These are phyloP conservation scores for Williopsis jadinii DNA, from an alignment of 1,139 yeast genomes.

Conservation along the genomic window DNA sequence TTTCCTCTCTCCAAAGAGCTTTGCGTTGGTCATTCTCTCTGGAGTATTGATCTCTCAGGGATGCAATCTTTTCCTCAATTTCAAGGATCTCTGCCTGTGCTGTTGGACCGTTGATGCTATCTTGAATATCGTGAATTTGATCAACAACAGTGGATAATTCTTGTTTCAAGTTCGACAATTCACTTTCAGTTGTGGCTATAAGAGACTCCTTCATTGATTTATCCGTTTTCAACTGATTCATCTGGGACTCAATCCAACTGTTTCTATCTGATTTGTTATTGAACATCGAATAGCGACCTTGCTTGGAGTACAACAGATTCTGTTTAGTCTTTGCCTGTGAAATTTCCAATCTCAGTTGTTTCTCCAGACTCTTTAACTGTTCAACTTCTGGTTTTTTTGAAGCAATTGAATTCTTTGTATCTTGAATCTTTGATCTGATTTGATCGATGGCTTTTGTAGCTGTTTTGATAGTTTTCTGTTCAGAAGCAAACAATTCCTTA, in stretches of 20 bases:
- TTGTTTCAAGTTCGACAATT: constrained; percentile 2
- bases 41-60: constrained; percentile 35
- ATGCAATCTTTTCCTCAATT: constrained; percentile 24
- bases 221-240: constrained; percentile 29
- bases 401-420: constrained; percentile 35
- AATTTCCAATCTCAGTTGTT: constrained; percentile 33
- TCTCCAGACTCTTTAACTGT: constrained; percentile 36
- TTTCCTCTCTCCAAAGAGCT: constrained; percentile 74
- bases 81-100: constrained; percentile 27
- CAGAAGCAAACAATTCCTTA: constrained; percentile 23
- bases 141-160: constrained; percentile 20
- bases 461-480: constrained; percentile 20
- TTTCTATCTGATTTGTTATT: constrained; percentile 53
- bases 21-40: constrained; percentile 61
- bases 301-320: constrained; percentile 63
- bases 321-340: constrained; percentile 45
- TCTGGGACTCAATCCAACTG: constrained; percentile 52
- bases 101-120: constrained; percentile 31
- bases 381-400: constrained; percentile 39
- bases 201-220: constrained; percentile 18
- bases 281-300: constrained; percentile 64
- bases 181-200: constrained; percentile 13
- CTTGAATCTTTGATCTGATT: constrained; percentile 30
- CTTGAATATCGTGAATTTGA: constrained; percentile 30
- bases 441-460: constrained; percentile 23